Evolutionary conservation across 2,329 filamentous ascomycete genomes (phyloP).

Genomic region (Didymellaceae sp.): DNA sequence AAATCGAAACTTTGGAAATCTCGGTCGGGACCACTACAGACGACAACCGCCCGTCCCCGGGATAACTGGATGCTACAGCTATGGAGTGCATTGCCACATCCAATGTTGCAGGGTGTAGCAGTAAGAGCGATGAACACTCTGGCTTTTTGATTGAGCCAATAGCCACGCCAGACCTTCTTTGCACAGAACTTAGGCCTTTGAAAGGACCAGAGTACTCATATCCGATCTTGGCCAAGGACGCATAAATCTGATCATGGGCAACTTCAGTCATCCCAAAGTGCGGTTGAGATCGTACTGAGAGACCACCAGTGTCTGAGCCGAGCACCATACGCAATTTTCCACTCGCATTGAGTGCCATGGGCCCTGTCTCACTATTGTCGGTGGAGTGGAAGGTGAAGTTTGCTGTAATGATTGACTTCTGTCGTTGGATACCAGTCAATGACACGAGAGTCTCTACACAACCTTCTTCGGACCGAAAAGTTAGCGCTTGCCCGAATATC

Average conservation of each 20-base stretch:
- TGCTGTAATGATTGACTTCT: background rate
- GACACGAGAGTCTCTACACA: conserved; percentile 5
- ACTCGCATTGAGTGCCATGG: conserved; percentile 5
- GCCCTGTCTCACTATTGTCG: background rate
- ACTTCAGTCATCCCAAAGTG: conserved; percentile 1
- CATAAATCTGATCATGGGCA: background rate
- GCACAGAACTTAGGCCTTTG: conserved; percentile 2
- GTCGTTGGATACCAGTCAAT: background rate
- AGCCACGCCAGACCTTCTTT: conserved; percentile 1
- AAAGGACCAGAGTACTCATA: conserved; percentile 9
- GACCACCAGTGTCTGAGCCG: background rate
- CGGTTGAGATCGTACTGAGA: background rate
- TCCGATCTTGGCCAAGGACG: background rate
- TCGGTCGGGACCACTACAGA: conserved; percentile 16
- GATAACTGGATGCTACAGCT: conserved; percentile 38
- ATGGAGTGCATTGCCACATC: conserved; percentile 44
- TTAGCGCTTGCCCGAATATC: conserved; percentile 19
- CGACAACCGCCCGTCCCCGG: conserved; percentile 33
- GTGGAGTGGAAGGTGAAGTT: conserved; percentile 3
- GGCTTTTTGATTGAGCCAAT: background rate
- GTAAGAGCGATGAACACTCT: background rate
- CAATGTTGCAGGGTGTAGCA: conserved; percentile 37
- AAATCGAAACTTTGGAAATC: background rate
- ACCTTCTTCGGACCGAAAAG: conserved; percentile 16
- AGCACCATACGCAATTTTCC: background rate